Conservation (phyloP, 345 rosid species). For the Erucastrum elatum region DNA sequence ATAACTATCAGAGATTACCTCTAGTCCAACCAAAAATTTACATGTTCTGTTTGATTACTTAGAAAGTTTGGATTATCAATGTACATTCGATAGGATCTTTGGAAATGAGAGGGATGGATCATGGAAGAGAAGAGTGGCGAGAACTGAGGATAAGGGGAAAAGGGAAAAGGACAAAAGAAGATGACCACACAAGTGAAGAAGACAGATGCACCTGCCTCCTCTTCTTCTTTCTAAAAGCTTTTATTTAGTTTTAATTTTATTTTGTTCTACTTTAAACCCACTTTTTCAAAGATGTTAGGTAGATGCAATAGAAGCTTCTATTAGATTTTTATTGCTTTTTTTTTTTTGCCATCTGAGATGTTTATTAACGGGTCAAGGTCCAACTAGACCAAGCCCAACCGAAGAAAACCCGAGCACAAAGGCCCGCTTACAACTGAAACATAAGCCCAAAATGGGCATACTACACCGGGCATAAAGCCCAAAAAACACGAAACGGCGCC, state of each 20-base stretch:
- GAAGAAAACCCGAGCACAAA: too few species aligned
- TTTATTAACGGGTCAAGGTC: too few species aligned
- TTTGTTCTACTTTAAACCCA: not conserved
- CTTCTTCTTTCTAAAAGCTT: conserved; percentile 1
- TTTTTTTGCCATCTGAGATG: too few species aligned
- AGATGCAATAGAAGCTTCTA: conserved; percentile 36
- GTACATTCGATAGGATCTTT: not conserved
- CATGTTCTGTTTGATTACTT: not conserved
- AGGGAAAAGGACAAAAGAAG: conserved; percentile 9
- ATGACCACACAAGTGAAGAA: conserved; percentile 30
- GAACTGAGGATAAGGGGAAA: conserved; percentile 35
- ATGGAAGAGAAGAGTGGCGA: conserved; percentile 26
- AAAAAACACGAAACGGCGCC: too few species aligned
- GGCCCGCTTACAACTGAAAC: too few species aligned
- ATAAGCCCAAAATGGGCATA: too few species aligned
- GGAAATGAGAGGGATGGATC: conserved; percentile 22
- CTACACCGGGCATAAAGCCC: too few species aligned
- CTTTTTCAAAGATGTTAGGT: conserved; percentile 40
- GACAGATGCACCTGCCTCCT: conserved; percentile 36
- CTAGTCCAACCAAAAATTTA: not conserved
- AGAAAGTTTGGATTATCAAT: not conserved
- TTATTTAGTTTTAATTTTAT: not conserved
- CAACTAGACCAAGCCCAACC: too few species aligned
- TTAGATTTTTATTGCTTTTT: not conserved
- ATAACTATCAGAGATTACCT: not conserved